Conservation (phyloP, 371 early-diverging fungal species). For the Apophysomyces trapeziformis region DNA sequence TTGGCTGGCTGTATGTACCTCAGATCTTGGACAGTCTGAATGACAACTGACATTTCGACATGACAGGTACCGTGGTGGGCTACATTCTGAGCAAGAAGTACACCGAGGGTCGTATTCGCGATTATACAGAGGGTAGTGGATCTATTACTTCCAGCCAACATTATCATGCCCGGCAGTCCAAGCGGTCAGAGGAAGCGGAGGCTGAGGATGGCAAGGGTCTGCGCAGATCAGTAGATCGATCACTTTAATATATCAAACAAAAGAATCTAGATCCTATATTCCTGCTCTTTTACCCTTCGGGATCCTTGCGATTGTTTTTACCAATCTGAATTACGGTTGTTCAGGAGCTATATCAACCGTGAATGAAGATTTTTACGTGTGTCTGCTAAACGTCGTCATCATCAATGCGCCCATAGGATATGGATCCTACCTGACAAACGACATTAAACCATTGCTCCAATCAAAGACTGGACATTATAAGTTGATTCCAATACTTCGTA, state of each 20-base stretch:
- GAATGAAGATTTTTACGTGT: too few relatives aligned
- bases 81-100: conserved; percentile 27
- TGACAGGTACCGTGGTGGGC: conserved; percentile 27
- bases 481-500: too few relatives aligned
- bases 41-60: not conserved
- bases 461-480: too few relatives aligned
- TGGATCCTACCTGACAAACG: too few relatives aligned
- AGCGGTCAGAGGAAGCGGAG: not conserved
- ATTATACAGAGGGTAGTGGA: conserved; percentile 24
- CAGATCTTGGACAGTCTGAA: not conserved
- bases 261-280: not conserved
- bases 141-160: conserved; percentile 32
- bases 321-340: too few relatives aligned
- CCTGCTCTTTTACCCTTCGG: not conserved
- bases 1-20: conserved; percentile 24
- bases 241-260: conserved; percentile 19
- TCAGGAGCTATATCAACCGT: too few relatives aligned
- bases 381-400: too few relatives aligned
- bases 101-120: conserved; percentile 22
- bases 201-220: conserved; percentile 15
- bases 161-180: conserved; percentile 4
- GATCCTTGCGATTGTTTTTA: too few relatives aligned
- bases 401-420: too few relatives aligned
- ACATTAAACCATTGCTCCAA: too few relatives aligned
- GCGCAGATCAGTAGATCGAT: conserved; percentile 34